Percentiles rank a stretch among this genome's conserved stretches.
Evolutionary conservation across 805 yeast species (phyloP).

Genomic region (Wickerhamiella qilinensis): DNA sequence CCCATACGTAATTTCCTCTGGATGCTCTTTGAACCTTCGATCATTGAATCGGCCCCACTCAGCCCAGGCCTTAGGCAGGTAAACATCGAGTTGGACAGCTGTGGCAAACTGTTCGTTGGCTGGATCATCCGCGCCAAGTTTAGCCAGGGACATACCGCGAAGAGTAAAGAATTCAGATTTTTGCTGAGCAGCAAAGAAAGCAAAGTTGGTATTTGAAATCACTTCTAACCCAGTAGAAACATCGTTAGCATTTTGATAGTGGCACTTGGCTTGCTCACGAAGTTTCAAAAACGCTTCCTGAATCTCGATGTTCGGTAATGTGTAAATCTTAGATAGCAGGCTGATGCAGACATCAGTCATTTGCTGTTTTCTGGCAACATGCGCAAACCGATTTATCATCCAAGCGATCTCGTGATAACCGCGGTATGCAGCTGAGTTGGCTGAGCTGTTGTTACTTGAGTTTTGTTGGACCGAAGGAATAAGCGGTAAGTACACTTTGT

Average conservation of each 20-base stretch:
- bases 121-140: slow-evolving; percentile 76
- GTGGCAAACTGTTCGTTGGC: slow-evolving; percentile 97
- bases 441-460: slow-evolving; percentile 39
- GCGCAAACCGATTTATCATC: slow-evolving; percentile 96
- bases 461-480: slow-evolving; percentile 67
- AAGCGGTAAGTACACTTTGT: slow-evolving; percentile 84
- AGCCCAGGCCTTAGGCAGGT: slow-evolving; percentile 97
- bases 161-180: slow-evolving; percentile 95
- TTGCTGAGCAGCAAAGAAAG: slow-evolving; percentile 91
- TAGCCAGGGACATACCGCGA: slow-evolving; percentile 95
- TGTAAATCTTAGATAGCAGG: slow-evolving; percentile 84
- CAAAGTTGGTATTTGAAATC: slow-evolving; percentile 87
- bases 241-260: slow-evolving; percentile 81
- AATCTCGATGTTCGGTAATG: slow-evolving; percentile 91
- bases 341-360: slow-evolving; percentile 94
- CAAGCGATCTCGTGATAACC: slow-evolving; percentile 99
- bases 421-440: slow-evolving; percentile 86
- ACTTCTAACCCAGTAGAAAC: slow-evolving; percentile 91
- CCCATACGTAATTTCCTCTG: slow-evolving; percentile 66
- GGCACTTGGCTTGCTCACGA: slow-evolving; percentile 95
- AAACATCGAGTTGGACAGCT: slow-evolving; percentile 89
- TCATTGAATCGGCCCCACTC: slow-evolving; percentile 98
- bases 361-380: slow-evolving; percentile 91
- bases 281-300: slow-evolving; percentile 94
- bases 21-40: slow-evolving; percentile 67